Percentiles rank a stretch among this genome's conserved stretches.
These are phyloP conservation scores for Thinopyrum elongatum DNA, from an alignment of 176 grass and related monocot species.

Conservation along the genomic window DNA sequence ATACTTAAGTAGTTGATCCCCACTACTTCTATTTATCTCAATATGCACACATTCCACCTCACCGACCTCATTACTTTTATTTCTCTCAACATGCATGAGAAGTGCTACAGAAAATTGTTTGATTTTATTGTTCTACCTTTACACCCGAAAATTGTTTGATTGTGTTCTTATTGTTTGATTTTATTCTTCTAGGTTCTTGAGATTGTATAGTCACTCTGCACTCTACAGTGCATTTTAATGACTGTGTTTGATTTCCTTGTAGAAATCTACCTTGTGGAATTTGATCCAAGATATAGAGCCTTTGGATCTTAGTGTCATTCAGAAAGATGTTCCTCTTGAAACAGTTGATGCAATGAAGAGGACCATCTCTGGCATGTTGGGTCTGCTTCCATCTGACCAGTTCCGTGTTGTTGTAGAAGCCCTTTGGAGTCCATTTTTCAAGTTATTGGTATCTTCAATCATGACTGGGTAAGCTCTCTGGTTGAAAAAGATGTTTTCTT, in stretches of 20 bases:
- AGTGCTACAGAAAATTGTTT: too few relatives aligned
- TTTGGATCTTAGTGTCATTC: slow-evolving; percentile 79
- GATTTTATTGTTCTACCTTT: too few relatives aligned
- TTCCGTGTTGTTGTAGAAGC: slow-evolving; percentile 88
- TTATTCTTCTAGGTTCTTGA: too few relatives aligned
- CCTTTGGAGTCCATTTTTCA: slow-evolving; percentile 87
- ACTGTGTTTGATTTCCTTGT: slow-evolving; percentile 37
- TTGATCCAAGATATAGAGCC: slow-evolving; percentile 98
- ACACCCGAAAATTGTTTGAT: too few relatives aligned
- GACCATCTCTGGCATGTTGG: slow-evolving; percentile 96
- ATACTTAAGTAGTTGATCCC: too few relatives aligned
- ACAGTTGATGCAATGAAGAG: slow-evolving; percentile 96
- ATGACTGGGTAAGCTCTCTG: slow-evolving; percentile 82
- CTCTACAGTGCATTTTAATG: slow-evolving; percentile 14
- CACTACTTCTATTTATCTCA: too few relatives aligned
- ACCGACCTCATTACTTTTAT: too few relatives aligned
- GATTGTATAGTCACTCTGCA: not conserved
- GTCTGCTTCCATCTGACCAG: slow-evolving; percentile 93
- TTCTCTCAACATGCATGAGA: too few relatives aligned
- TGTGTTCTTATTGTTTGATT: too few relatives aligned
- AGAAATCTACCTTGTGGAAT: slow-evolving; percentile 83
- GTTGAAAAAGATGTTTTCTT: not conserved
- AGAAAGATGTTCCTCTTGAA: slow-evolving; percentile 88
- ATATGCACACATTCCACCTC: too few relatives aligned
- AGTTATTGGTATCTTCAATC: slow-evolving; percentile 95